Evolutionary conservation across 2,329 filamentous ascomycete genomes (phyloP).

Genomic region (Lasiodiplodia gonubiensis): DNA sequence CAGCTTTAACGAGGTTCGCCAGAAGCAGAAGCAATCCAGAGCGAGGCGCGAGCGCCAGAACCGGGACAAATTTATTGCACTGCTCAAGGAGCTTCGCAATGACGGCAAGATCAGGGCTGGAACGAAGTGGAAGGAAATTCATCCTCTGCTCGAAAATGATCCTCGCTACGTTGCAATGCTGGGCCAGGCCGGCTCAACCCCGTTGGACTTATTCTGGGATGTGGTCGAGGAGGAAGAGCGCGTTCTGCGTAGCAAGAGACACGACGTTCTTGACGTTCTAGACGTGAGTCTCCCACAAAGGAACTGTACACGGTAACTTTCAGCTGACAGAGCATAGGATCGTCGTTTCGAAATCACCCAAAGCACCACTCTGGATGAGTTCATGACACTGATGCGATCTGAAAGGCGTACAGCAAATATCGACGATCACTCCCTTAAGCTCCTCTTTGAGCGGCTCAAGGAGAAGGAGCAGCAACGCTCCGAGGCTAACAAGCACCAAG

Average conservation of each 20-base stretch:
- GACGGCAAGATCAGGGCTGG: conserved; percentile 86
- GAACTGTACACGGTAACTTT: not conserved
- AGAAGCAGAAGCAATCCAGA: conserved; percentile 83
- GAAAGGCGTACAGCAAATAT: conserved; percentile 89
- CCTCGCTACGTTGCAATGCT: conserved; percentile 82
- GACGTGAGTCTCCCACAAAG: conserved; percentile 66
- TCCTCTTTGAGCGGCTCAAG: conserved; percentile 86
- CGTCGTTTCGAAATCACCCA: conserved; percentile 88
- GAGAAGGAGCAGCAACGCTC: conserved; percentile 83
- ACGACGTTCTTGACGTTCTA: conserved; percentile 84
- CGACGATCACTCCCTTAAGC: conserved; percentile 75
- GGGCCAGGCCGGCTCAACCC: conserved; percentile 81
- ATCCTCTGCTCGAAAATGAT: conserved; percentile 77
- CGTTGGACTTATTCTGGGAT: conserved; percentile 95
- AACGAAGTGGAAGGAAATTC: conserved; percentile 85
- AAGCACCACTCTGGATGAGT: conserved; percentile 87
- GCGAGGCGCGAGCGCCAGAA: conserved; percentile 83
- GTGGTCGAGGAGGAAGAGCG: conserved; percentile 91
- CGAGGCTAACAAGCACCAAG: conserved; percentile 81
- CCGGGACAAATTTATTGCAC: conserved; percentile 76
- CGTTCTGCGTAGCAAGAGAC: conserved; percentile 78
- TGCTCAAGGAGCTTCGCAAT: conserved; percentile 75
- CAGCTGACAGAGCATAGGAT: conserved; percentile 62
- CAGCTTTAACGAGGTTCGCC: conserved; percentile 86
- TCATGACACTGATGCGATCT: conserved; percentile 78